Evolutionary conservation across 768 basidiomycete species (phyloP).

Genomic region (Lactifluus pinguis): DNA sequence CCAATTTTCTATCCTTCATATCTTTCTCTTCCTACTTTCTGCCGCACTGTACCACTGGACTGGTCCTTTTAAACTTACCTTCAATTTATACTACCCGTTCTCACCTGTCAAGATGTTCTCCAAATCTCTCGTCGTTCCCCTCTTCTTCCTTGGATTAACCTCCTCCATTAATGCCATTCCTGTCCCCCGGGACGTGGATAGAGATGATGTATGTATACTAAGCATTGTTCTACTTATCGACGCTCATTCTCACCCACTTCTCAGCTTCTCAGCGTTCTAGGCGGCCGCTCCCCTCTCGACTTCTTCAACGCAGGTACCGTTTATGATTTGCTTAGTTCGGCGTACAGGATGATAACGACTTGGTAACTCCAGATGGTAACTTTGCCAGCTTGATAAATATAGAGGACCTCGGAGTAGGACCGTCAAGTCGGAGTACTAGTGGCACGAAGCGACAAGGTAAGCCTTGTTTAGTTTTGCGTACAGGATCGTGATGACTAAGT

Average conservation of each 20-base stretch:
- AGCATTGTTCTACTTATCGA: not conserved
- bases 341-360: not conserved
- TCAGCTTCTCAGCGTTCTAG: conserved; percentile 28
- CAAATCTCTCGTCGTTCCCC: conserved; percentile 24
- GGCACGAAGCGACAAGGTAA: no score
- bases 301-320: conserved; percentile 29
- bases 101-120: conserved; percentile 20
- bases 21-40: not conserved
- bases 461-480: no score
- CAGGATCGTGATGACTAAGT: no score
- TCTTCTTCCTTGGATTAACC: conserved; percentile 28
- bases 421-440: no score
- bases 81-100: no score
- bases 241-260: not conserved
- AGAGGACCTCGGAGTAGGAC: no score
- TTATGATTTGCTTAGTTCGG: no score
- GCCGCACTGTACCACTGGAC: not conserved
- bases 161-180: conserved; percentile 33
- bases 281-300: no score
- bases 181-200: conserved; percentile 23
- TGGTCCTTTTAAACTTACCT: not conserved
- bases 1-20: not conserved
- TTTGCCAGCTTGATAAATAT: no score
- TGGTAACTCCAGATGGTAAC: not conserved
- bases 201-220: conserved; percentile 33